Evolutionary conservation across 2,329 filamentous ascomycete genomes (phyloP).

Genomic region (Leptographium procerum): DNA sequence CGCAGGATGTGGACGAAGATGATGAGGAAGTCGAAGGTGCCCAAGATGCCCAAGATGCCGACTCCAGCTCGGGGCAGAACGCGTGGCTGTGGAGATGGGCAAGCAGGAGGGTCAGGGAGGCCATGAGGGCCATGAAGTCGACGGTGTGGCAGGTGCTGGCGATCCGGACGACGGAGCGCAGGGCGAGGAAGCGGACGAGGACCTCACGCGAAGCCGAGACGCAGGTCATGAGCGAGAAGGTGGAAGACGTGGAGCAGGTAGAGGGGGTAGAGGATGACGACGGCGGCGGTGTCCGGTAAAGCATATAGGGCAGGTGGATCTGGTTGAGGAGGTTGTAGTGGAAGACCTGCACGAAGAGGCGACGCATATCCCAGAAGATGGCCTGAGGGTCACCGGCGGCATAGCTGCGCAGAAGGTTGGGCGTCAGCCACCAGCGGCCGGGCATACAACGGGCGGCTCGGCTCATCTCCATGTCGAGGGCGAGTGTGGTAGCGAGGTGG

Average conservation of each 20-base stretch:
- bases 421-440: constrained; percentile 29
- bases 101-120: constrained; percentile 26
- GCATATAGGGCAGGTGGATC: constrained; percentile 32
- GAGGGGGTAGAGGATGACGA: constrained; percentile 7
- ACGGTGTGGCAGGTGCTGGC: constrained; percentile 27
- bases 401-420: constrained; percentile 3
- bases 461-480: constrained; percentile 27
- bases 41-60: too few relatives aligned
- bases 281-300: constrained; percentile 18
- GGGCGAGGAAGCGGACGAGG: constrained; percentile 25
- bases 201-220: constrained; percentile 29
- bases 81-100: constrained; percentile 22
- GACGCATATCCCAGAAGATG: constrained; percentile 19
- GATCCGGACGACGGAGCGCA: constrained; percentile 19
- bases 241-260: too few relatives aligned
- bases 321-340: constrained; percentile 29
- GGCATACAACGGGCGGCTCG: constrained; percentile 26
- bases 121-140: constrained; percentile 29
- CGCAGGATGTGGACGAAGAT: too few relatives aligned
- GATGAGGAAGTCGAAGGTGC: too few relatives aligned
- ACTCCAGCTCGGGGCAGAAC: background rate
- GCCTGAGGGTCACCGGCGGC: background rate
- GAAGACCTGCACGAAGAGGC: constrained; percentile 27
- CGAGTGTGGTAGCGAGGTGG: constrained; percentile 18
- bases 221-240: constrained; percentile 26